A percentile compares a stretch with the other conserved stretches of the same genome.
Evolutionary conservation across 2,329 filamentous ascomycete species (phyloP).

Genomic region (Purpureocillium lavendulum): DNA sequence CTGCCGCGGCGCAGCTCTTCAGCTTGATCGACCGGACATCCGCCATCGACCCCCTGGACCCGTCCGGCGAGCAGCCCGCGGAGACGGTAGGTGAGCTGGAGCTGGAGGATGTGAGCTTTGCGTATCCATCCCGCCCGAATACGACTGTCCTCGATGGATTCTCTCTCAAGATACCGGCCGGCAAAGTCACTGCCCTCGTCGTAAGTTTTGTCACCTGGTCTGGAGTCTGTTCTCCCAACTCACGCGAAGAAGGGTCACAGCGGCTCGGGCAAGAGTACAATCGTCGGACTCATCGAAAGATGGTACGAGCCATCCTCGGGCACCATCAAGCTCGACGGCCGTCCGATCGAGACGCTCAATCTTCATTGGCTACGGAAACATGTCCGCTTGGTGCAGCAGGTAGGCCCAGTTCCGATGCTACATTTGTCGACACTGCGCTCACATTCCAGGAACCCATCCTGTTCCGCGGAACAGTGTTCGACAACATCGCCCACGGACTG

Average conservation of each 20-base stretch:
- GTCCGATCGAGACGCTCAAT: constrained; percentile 23
- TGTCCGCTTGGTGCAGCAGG: constrained; percentile 27
- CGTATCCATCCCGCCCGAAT: constrained; percentile 35
- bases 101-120: constrained; percentile 31
- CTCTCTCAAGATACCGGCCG: constrained; percentile 31
- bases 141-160: constrained; percentile 32
- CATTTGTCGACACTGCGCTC: too few species aligned
- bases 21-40: constrained; percentile 28
- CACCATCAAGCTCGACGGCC: constrained; percentile 26
- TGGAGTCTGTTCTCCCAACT: too few species aligned
- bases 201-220: constrained; percentile 12
- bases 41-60: constrained; percentile 25
- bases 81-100: constrained; percentile 24
- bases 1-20: constrained; percentile 26
- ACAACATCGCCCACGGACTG: constrained; percentile 45
- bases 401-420: neutral
- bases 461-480: constrained; percentile 40
- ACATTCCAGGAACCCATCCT: constrained; percentile 30
- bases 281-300: constrained; percentile 28
- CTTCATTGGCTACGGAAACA: constrained; percentile 29
- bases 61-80: constrained; percentile 19
- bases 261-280: constrained; percentile 30
- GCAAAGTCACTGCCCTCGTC: constrained; percentile 34
- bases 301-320: constrained; percentile 28
- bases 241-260: constrained; percentile 28